Evolutionary conservation across 805 yeast genomes (phyloP).

Genomic region (Kodamaea kakaduensis): DNA sequence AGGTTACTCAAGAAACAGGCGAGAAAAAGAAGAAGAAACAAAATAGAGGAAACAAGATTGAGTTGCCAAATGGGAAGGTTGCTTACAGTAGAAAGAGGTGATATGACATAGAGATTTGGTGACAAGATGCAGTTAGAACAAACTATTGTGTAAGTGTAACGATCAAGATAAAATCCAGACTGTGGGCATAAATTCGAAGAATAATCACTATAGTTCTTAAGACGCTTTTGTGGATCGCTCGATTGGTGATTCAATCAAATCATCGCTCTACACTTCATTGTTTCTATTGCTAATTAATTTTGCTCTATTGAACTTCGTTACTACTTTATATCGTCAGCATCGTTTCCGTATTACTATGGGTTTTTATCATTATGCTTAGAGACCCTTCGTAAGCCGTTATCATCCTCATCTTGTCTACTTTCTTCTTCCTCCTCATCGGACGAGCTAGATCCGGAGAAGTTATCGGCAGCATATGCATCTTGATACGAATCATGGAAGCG

Average conservation of each 20-base stretch:
- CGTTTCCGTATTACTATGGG: neutral
- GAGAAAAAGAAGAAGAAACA: slow-evolving; percentile 28
- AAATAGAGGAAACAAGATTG: slow-evolving; percentile 42
- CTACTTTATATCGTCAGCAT: neutral
- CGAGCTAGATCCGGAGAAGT: slow-evolving; percentile 43
- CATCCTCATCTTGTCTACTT: slow-evolving; percentile 13
- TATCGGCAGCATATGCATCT: slow-evolving; percentile 33
- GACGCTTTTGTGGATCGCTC: no score
- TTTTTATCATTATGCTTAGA: slow-evolving; percentile 10
- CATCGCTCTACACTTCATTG: no score
- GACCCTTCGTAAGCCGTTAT: slow-evolving; percentile 40
- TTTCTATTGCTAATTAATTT: no score
- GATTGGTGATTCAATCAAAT: no score
- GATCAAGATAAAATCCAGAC: no score
- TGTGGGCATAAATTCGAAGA: no score
- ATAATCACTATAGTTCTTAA: no score
- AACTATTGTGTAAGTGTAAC: no score
- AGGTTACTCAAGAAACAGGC: neutral
- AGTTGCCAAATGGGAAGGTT: slow-evolving; percentile 61
- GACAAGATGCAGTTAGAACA: no score
- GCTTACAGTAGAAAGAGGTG: slow-evolving; percentile 29
- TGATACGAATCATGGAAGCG: slow-evolving; percentile 17
- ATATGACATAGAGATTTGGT: no score
- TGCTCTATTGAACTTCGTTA: neutral
- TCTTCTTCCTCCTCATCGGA: slow-evolving; percentile 33